Conservation (phyloP, 176 grass and related monocot species). For the Oryza meridionalis region DNA sequence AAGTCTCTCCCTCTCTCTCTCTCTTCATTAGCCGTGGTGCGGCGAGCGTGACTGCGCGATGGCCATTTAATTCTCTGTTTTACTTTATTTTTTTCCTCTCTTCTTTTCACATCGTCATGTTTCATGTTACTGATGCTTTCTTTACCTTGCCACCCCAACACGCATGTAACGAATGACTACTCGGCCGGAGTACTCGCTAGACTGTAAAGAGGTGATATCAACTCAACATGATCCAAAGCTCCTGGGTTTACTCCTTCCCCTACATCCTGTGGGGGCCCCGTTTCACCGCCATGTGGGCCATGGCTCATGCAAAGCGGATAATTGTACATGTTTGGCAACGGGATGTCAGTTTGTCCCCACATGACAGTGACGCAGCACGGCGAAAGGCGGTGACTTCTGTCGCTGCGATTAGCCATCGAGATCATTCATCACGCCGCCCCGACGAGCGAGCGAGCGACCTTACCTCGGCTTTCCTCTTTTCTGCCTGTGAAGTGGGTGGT, state of each 20-base stretch:
- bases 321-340: neutral
- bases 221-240: neutral
- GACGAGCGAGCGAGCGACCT: neutral
- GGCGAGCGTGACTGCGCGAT: slow-evolving; percentile 5
- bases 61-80: neutral
- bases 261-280: neutral
- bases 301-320: neutral
- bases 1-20: neutral
- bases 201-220: slow-evolving; percentile 27
- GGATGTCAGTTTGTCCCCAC: neutral
- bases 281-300: neutral
- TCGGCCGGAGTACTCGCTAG: neutral
- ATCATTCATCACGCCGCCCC: neutral
- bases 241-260: neutral
- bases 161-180: neutral
- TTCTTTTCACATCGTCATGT: neutral
- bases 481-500: slow-evolving; percentile 1
- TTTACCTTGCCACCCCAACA: neutral
- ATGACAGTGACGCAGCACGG: neutral
- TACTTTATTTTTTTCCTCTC: neutral
- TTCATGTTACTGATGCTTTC: neutral
- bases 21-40: neutral
- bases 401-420: neutral
- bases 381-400: neutral
- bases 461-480: neutral